Percentiles rank a stretch among this genome's conserved stretches.
Evolutionary conservation across 2,329 filamentous ascomycete species (phyloP).

Genomic region (Pseudogymnoascus pannorum): DNA sequence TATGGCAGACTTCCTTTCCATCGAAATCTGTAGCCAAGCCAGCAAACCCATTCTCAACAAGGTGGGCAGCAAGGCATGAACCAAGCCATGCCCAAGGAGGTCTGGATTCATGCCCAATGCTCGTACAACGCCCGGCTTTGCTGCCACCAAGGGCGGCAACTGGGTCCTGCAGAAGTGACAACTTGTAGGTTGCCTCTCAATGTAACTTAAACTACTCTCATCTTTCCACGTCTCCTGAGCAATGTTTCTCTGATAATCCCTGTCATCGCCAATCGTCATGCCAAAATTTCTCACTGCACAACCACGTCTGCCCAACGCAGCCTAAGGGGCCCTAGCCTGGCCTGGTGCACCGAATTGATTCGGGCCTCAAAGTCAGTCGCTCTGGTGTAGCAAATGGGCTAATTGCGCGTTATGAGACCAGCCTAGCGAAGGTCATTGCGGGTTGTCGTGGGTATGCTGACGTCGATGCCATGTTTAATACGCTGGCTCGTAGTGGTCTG

Average conservation of each 20-base stretch:
- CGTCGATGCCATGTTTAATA: constrained; percentile 4
- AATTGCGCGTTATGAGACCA: background rate
- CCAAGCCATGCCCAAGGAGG: constrained; percentile 7
- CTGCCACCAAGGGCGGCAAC: background rate
- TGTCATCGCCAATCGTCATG: background rate
- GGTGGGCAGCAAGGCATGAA: constrained; percentile 4
- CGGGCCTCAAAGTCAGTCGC: constrained; percentile 2
- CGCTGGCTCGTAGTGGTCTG: constrained; percentile 2
- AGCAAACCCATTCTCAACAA: constrained; percentile 2
- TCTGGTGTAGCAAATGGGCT: constrained; percentile 5
- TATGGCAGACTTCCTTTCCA: background rate
- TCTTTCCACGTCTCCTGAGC: background rate
- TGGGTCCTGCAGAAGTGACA: background rate
- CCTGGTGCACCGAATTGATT: background rate
- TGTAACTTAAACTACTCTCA: constrained; percentile 4
- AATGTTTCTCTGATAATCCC: background rate
- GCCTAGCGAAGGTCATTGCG: constrained; percentile 2
- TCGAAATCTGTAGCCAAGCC: background rate
- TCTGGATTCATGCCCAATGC: constrained; percentile 7
- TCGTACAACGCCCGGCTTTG: constrained; percentile 3
- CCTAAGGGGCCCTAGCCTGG: constrained; percentile 2
- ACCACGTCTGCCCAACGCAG: constrained; percentile 8
- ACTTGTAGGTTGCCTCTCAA: background rate
- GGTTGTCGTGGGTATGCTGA: background rate
- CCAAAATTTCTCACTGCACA: background rate